phyloP scores from a whole-genome alignment of 192 early-diverging fungal species.

The Kappamyces sp. region DNA sequence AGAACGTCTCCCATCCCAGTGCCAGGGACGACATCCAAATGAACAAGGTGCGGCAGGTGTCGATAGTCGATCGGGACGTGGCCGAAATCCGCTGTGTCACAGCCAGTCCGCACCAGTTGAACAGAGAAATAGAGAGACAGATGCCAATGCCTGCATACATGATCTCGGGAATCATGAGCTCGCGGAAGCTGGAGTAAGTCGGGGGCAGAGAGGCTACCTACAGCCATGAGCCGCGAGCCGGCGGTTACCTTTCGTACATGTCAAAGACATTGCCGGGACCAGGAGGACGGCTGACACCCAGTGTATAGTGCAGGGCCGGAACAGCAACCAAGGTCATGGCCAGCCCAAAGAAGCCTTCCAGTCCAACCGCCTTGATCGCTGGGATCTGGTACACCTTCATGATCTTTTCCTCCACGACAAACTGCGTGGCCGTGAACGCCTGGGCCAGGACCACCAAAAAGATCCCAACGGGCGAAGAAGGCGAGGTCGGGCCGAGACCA shows the following conservation, averaged over 20 bases:
- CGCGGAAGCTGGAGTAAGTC: background rate
- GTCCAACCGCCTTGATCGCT: slow-evolving; percentile 85
- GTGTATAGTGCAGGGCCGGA: slow-evolving; percentile 65
- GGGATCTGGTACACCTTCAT: slow-evolving; percentile 70
- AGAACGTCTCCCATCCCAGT: slow-evolving; percentile 95
- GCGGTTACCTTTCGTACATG: slow-evolving; percentile 61
- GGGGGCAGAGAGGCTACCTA: slow-evolving; percentile 67
- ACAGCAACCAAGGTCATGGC: slow-evolving; percentile 61
- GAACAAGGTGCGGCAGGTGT: slow-evolving; percentile 88
- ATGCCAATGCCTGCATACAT: slow-evolving; percentile 61
- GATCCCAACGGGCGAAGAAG: slow-evolving; percentile 65
- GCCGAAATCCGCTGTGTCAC: slow-evolving; percentile 83
- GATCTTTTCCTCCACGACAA: slow-evolving; percentile 95
- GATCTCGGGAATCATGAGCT: slow-evolving; percentile 20
- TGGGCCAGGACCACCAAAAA: slow-evolving; percentile 83
- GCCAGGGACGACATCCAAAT: slow-evolving; percentile 88
- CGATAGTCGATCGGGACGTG: slow-evolving; percentile 90
- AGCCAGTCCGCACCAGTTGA: slow-evolving; percentile 92
- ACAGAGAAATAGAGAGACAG: slow-evolving; percentile 76
- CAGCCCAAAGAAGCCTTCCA: slow-evolving; percentile 90
- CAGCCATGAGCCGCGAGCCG: too few species aligned
- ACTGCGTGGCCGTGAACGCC: slow-evolving; percentile 87
- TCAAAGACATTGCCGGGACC: slow-evolving; percentile 78
- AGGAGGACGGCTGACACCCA: slow-evolving; percentile 57
- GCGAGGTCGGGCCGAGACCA: background rate